These are phyloP conservation scores for Artemisia annua DNA, from an alignment of 129 eudicot species.

Conservation along the genomic window DNA sequence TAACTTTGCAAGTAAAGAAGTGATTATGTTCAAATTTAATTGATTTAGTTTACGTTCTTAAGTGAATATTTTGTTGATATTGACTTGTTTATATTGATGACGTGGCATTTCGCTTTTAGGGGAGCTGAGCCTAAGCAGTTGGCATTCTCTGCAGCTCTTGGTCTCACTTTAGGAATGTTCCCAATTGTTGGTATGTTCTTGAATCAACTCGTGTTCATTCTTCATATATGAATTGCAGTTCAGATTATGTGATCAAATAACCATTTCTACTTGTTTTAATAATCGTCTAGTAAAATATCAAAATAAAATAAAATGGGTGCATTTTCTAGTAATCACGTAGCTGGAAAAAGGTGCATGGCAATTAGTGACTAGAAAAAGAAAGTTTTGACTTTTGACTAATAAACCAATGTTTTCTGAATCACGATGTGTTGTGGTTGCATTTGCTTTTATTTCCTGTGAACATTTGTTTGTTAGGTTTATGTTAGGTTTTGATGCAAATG, in stretches of 20 bases:
- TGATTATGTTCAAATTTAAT: background rate
- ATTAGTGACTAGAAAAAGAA: slow-evolving; percentile 5
- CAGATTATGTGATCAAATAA: slow-evolving; percentile 2
- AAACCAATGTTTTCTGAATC: background rate
- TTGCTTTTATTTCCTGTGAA: background rate
- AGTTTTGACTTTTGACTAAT: background rate
- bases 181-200: slow-evolving; percentile 80
- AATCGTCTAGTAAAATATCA: background rate
- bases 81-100: background rate
- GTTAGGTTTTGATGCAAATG: background rate
- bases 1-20: slow-evolving; percentile 1
- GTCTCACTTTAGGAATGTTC: slow-evolving; percentile 75
- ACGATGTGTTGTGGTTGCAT: slow-evolving; percentile 2
- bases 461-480: background rate
- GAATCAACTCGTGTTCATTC: slow-evolving; percentile 14
- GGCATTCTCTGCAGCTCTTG: slow-evolving; percentile 90
- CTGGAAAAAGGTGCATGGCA: background rate
- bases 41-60: background rate
- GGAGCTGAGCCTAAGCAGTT: slow-evolving; percentile 94
- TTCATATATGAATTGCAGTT: background rate
- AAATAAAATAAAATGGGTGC: background rate
- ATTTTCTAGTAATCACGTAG: slow-evolving; percentile 10
- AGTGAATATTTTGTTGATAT: slow-evolving; percentile 15
- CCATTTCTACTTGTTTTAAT: slow-evolving; percentile 1
- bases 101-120: slow-evolving; percentile 39